These are phyloP conservation scores for Apium graveolens DNA, from an alignment of 129 eudicot genomes.

Conservation along the genomic window DNA sequence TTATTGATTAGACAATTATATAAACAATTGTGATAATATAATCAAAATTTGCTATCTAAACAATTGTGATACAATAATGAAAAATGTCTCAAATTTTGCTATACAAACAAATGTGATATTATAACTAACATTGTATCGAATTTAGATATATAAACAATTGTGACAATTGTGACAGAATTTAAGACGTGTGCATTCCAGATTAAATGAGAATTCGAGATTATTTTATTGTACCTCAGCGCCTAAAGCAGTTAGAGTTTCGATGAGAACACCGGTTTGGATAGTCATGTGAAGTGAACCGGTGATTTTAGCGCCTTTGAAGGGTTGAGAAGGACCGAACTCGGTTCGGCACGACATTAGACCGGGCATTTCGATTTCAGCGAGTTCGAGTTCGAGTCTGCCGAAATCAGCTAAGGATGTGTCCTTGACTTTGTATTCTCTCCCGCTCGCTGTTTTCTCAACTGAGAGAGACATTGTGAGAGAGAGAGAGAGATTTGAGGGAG, in stretches of 20 bases:
- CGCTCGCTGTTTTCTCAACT: not conserved
- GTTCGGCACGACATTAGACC: not conserved
- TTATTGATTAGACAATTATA: no score
- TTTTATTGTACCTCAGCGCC: not conserved
- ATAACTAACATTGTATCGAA: no score
- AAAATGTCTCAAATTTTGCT: no score
- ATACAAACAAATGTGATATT: no score
- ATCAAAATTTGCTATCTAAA: no score
- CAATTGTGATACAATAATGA: no score
- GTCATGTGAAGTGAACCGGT: slow-evolving; percentile 2
- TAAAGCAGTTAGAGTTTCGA: not conserved
- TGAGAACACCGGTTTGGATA: not conserved
- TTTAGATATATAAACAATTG: no score
- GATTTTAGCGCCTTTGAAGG: not conserved
- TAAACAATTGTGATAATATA: no score
- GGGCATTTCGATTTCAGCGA: not conserved
- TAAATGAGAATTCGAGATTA: no score
- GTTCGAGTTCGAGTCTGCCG: not conserved
- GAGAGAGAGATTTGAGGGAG: not conserved
- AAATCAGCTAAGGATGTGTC: not conserved
- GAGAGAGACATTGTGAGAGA: not conserved
- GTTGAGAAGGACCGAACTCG: not conserved
- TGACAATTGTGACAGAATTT: no score
- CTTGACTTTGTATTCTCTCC: slow-evolving; percentile 1
- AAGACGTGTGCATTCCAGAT: no score